Percentiles rank a stretch among this genome's conserved stretches.
phyloP scores from a whole-genome alignment of 73 alveolate genomes.

The Symbiodinium pilosum region DNA sequence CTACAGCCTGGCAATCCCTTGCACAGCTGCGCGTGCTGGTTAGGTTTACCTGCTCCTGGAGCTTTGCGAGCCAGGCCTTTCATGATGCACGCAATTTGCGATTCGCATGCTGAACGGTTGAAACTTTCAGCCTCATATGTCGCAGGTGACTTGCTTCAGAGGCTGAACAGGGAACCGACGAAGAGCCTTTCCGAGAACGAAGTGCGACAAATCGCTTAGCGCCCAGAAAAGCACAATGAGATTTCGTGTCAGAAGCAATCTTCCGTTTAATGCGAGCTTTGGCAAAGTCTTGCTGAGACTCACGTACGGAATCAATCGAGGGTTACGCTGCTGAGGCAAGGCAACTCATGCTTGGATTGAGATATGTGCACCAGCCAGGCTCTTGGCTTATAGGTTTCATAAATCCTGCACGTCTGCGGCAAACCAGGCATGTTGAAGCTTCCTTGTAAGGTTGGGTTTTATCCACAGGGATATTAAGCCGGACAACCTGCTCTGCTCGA shows the following conservation, averaged over 20 bases:
- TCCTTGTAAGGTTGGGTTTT: constrained; percentile 38
- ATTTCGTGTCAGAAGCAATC: neutral
- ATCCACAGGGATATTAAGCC: constrained; percentile 87
- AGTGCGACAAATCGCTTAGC: neutral
- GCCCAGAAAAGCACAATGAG: neutral
- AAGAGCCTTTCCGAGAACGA: neutral
- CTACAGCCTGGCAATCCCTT: neutral
- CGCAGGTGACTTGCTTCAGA: neutral
- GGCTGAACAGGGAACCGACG: too few relatives aligned
- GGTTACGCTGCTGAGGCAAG: neutral
- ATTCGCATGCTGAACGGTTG: neutral
- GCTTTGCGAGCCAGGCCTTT: constrained; percentile 80
- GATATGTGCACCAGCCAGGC: constrained; percentile 34
- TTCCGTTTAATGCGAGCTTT: too few relatives aligned
- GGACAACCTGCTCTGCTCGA: constrained; percentile 33
- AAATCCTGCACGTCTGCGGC: neutral
- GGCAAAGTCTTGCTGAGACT: too few relatives aligned
- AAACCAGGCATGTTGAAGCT: neutral
- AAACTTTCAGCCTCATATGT: too few relatives aligned
- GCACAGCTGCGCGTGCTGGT: too few relatives aligned
- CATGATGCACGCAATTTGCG: neutral
- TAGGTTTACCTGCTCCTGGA: constrained; percentile 71
- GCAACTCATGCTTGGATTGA: constrained; percentile 52
- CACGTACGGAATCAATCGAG: neutral
- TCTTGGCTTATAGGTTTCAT: neutral